Base-by-base conservation (phyloP, 352 stramenopile genomes). In the Pythium brachiatum region DNA sequence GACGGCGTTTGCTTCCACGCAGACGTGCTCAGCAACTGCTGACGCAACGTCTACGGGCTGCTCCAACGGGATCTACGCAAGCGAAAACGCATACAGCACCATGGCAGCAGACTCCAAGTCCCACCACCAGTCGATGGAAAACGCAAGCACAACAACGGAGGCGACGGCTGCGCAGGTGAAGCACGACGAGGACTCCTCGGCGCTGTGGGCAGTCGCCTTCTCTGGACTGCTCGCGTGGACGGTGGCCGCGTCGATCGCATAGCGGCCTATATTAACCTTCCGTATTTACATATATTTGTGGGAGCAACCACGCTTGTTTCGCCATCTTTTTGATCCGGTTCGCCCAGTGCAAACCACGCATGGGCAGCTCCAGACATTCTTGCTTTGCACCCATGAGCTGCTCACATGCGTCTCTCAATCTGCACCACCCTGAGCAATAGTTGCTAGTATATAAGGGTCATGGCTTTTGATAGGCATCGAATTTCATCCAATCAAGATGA, bases 151-250 rank as follows among this genome's bases (percentile, higher is more conserved):
- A 23, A 21, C 38, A 18, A 44, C 38, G 38, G 38, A 44, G 38
- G 23, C 36, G 36, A 43, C 38, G 15, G 27, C 27, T 43, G 15
- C 34, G 16, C 11, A 41, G 20, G 29, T 50, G n/a, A 38, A 34
- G 25, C 43, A 44, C 13, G 38, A 44, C 2, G 38, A 44, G 16
- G 44, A 29, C 15, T 51, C 53, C 2, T 52, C 23, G 16, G 56
- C 44, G 27, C 16, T 55, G 18, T 62, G 43, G 56, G 43, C 32
- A 6, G 56, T 55, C 13, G 31, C 21, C 2, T 62, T 53, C 12
- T 62, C 56, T 6, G 46, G n/a, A 4, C 31, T 53, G n/a, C 43
- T 55, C 18, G 53, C 53, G 18, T 62, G 55, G 43, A 55, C 43
- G 5, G 27, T 55, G 2, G 55, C 21, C 16, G 44, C 25, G 4